These are phyloP conservation scores for Camellia granthamiana DNA, from an alignment of 148 eudicot genomes.

Conservation along the genomic window DNA sequence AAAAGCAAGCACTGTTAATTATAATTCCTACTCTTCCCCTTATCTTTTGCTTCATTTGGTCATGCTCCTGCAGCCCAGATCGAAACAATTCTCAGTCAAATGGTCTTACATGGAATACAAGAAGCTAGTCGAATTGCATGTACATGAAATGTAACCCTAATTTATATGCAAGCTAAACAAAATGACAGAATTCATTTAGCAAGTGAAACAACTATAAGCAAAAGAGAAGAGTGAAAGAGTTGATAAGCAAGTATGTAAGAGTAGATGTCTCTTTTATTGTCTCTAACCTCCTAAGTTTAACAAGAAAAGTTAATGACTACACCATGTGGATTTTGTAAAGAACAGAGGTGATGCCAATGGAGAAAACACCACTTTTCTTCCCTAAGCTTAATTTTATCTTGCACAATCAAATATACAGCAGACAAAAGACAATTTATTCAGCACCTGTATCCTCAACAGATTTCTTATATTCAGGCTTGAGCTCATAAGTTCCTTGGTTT, in stretches of 20 bases:
- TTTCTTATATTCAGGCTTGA: constrained; percentile 95
- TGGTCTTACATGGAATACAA: neutral
- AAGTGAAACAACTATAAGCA: neutral
- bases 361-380: neutral
- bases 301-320: neutral
- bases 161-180: neutral
- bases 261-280: neutral
- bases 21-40: neutral
- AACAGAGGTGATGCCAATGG: neutral
- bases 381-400: neutral
- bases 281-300: neutral
- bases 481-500: constrained; percentile 95
- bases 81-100: neutral
- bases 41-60: neutral
- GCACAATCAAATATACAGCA: constrained; percentile 15
- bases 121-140: neutral
- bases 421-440: constrained; percentile 32
- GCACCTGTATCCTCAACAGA: constrained; percentile 71
- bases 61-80: neutral
- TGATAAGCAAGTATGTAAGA: neutral
- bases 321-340: neutral
- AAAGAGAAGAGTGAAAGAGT: neutral
- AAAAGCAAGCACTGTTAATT: neutral
- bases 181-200: neutral
- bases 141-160: neutral